Base-by-base conservation (phyloP, 495 filamentous ascomycete species). In the Staphylotrichum longicolle region DNA sequence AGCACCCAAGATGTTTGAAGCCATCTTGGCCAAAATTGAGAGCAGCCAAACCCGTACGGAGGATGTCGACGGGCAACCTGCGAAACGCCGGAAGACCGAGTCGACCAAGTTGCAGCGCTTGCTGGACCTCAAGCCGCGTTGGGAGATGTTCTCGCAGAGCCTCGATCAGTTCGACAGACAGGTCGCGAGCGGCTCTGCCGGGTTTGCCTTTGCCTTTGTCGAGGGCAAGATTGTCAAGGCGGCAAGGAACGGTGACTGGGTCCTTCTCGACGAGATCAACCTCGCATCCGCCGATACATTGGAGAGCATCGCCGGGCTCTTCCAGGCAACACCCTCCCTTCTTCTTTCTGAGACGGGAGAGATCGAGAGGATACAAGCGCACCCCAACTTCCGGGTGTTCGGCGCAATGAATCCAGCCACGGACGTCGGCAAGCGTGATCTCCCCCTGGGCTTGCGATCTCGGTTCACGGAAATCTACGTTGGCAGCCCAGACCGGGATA, bases 331-430 rank as follows among this genome's bases (percentile, higher is more conserved):
- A 0, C 91, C 92, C 2, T 96, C 90, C 12, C 85, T 99, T 42
- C 77, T 97, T 11, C 83, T 99, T 34, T 90, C 91, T 1, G 95
- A 99, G 74, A 91, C 91, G 42, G 95, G 94, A 54, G 89, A 92
- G 60, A 87, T 92, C 32, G 91, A 97, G 70, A 83, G 91, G 47
- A 86, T 98, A 8, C 84, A 86, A 55, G 93, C 92, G 2, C 94
- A 99, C 71, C 88, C 90, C 3, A 84, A 96, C 66, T 99, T 99
- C 72, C 86, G 95, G 39, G 88, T 99, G 32, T 98, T 99, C 73
- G 95, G 90, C 32, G 94, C 94, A 48, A 99, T 99, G 95, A 99
- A 99, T 68, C 95, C 95, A 48, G 93, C 95, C 10, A 98, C 93
- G 11, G 95, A 99, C 79, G 84, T 96, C 59, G 95, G 95, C 39